Evolutionary conservation across 495 filamentous ascomycete species (phyloP), one percentile per base, ranked within the genome.

Genomic region (Lichina pygmaea): DNA sequence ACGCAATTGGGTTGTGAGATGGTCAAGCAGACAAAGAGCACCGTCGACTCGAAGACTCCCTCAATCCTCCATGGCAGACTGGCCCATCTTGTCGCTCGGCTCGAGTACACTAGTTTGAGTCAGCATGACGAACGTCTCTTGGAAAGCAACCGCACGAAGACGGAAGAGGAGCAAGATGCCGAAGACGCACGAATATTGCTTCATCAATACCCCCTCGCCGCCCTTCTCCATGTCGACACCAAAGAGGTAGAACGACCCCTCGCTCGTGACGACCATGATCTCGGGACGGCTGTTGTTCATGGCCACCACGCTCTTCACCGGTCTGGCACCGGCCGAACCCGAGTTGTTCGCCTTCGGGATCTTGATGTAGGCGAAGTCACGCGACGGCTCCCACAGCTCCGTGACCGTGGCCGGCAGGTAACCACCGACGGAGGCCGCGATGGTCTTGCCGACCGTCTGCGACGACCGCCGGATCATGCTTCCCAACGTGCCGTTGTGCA

Each of bases 241-340:
- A 57, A 81, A 95, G 12, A 95, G 81, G 51, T 86, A 94, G 53
- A 93, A 95, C 17, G 75, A 75, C 11, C 89, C 89, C 56, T 95
- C 91, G 50, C 78, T 93, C 3, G 89, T 95, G 10, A 93, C 91
- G 2, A 95, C 82, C 86, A 95, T 94, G 31, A 97, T 80, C 52
- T 94, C 84, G 0, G 91, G 89, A 10, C 77, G 81, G 53, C 73
- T 86, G 52, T 72, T 86, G 53, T 82, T 93, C 75, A 97, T 84
- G 7, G 91, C 89, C 36, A 95, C 89, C 31, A 95, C 91, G 49
- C 84, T 94, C 49, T 75, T 61, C 13, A 91, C 55, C 5, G 70
- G 69, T 2, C 63, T 64, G 6, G 52, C 48, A 17, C 53, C 51
- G 12, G 46, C 46, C 39, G 49, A 61, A 54, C 36, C 54, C 16